Conservation (phyloP, 228 moss, liverwort and hornwort species). For the Sphagnum fallax region DNA sequence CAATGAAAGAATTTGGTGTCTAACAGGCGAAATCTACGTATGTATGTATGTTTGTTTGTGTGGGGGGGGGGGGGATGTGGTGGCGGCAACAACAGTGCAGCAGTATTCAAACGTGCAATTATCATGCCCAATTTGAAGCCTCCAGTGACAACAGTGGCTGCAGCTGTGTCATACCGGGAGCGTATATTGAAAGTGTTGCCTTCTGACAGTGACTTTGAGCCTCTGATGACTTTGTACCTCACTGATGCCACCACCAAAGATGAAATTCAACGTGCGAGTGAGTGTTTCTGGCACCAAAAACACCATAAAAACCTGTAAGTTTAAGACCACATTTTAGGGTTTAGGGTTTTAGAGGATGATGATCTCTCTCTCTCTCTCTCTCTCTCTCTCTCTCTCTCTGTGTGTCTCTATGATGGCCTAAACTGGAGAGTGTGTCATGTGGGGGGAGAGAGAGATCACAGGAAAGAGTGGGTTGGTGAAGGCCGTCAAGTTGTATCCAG, state of each 20-base stretch:
- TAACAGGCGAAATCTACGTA: too few relatives aligned
- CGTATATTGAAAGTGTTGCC: conserved; percentile 76
- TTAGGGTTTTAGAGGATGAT: too few relatives aligned
- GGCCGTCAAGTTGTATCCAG: conserved; percentile 89
- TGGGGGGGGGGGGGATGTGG: too few relatives aligned
- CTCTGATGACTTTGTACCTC: conserved; percentile 88
- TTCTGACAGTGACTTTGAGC: conserved; percentile 47
- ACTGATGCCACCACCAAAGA: conserved; percentile 70
- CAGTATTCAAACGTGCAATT: conserved; percentile 77
- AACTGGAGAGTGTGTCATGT: not conserved
- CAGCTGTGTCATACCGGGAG: conserved; percentile 64
- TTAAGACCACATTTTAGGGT: too few relatives aligned
- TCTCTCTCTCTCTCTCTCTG: too few relatives aligned
- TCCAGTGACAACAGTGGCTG: conserved; percentile 74
- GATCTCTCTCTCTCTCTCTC: too few relatives aligned
- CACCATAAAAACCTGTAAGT: not conserved
- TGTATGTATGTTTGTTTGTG: too few relatives aligned
- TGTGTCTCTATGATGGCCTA: too few relatives aligned
- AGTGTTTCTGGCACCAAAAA: conserved; percentile 5
- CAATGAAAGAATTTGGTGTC: too few relatives aligned
- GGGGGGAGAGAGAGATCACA: not conserved
- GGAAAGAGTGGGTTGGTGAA: conserved; percentile 58
- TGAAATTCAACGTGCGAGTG: conserved; percentile 86
- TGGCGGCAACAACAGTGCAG: conserved; percentile 43
- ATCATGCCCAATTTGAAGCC: conserved; percentile 98